These are phyloP conservation scores for Raffaelea albimanens DNA, from an alignment of 2,329 filamentous ascomycete genomes.

Conservation along the genomic window DNA sequence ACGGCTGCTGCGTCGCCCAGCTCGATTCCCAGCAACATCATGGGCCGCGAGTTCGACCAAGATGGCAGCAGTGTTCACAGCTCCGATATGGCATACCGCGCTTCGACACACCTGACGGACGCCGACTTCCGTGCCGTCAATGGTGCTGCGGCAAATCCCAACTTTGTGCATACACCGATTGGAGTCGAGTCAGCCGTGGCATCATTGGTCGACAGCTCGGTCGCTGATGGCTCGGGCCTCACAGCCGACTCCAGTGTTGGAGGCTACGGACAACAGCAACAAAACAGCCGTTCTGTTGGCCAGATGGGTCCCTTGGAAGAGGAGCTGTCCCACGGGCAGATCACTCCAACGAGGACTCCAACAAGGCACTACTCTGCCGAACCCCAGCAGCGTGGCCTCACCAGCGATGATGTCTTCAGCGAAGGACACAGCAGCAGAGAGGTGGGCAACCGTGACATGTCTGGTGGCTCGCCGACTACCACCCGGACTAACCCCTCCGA, in stretches of 20 bases:
- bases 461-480: constrained; percentile 16
- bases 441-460: constrained; percentile 23
- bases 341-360: constrained; percentile 25
- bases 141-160: constrained; percentile 61
- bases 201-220: constrained; percentile 71
- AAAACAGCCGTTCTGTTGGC: constrained; percentile 18
- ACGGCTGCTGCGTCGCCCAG: constrained; percentile 32
- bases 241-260: constrained; percentile 48
- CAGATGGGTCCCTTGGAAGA: constrained; percentile 26
- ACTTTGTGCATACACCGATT: constrained; percentile 61
- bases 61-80: constrained; percentile 47
- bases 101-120: constrained; percentile 27
- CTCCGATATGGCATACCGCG: constrained; percentile 45
- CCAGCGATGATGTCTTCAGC: constrained; percentile 19
- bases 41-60: constrained; percentile 43
- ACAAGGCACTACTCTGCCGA: no score
- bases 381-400: constrained; percentile 26
- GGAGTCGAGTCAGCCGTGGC: constrained; percentile 86
- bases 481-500: constrained; percentile 20
- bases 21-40: constrained; percentile 45
- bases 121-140: constrained; percentile 59
- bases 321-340: constrained; percentile 21
- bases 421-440: constrained; percentile 21
- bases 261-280: constrained; percentile 33
- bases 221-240: constrained; percentile 57